These are phyloP conservation scores for Selaginella moellendorffii DNA, from an alignment of 75 land plant species.

Conservation along the genomic window DNA sequence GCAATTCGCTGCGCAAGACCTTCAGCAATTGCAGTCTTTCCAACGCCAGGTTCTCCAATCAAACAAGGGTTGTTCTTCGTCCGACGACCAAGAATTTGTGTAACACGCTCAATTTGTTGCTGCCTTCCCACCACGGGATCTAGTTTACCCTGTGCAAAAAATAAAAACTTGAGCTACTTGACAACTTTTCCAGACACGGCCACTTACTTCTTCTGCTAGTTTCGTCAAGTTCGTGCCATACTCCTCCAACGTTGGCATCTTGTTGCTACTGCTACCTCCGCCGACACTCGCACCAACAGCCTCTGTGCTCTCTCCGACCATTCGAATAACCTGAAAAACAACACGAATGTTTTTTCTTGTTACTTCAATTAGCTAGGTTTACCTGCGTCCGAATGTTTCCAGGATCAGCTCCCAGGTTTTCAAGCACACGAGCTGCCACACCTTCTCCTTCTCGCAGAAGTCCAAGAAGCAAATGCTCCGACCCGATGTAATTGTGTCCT, in stretches of 20 bases:
- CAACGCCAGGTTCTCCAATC: slow-evolving; percentile 71
- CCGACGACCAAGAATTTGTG: slow-evolving; percentile 39
- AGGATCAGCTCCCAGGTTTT: slow-evolving; percentile 81
- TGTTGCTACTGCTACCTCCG: slow-evolving; percentile 65
- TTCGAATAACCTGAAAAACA: slow-evolving; percentile 47
- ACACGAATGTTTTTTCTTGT: neutral
- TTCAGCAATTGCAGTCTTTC: slow-evolving; percentile 64
- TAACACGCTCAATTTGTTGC: slow-evolving; percentile 40
- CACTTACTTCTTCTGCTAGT: slow-evolving; percentile 68
- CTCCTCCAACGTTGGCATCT: slow-evolving; percentile 97
- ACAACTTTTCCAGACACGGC: neutral
- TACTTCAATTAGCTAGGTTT: neutral
- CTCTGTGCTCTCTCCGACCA: slow-evolving; percentile 96
- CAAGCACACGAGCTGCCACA: slow-evolving; percentile 89
- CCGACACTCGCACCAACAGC: slow-evolving; percentile 76
- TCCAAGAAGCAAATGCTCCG: slow-evolving; percentile 81
- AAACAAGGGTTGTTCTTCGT: slow-evolving; percentile 68
- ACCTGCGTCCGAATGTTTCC: slow-evolving; percentile 81
- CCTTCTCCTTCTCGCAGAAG: slow-evolving; percentile 87
- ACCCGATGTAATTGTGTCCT: slow-evolving; percentile 93
- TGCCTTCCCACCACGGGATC: slow-evolving; percentile 64
- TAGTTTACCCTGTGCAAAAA: slow-evolving; percentile 35
- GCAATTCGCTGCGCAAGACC: slow-evolving; percentile 52
- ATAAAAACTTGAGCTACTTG: neutral
- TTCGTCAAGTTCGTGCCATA: slow-evolving; percentile 93